Evolutionary conservation across 805 yeast species (phyloP).

Genomic region (Schwanniomyces sp.): DNA sequence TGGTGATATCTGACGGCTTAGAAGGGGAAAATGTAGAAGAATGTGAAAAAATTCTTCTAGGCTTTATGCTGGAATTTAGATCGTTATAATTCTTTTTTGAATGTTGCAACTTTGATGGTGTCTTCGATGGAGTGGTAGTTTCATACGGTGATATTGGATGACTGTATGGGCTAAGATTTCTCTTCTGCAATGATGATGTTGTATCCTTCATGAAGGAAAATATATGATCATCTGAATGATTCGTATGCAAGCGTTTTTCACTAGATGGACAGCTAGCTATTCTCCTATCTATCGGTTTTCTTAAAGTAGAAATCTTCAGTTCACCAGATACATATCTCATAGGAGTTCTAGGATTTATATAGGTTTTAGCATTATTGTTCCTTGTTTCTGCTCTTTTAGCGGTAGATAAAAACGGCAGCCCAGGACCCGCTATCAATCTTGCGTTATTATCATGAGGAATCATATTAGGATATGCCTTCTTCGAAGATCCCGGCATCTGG

Average conservation of each 20-base stretch:
- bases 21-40: conserved; percentile 2
- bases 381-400: conserved; percentile 21
- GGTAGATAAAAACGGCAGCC: conserved; percentile 11
- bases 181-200: conserved; percentile 35
- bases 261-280: conserved; percentile 17
- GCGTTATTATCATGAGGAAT: conserved; percentile 12
- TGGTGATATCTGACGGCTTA: conserved; percentile 21
- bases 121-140: conserved; percentile 1
- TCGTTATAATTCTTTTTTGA: conserved; percentile 8
- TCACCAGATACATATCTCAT: conserved; percentile 10
- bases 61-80: conserved; percentile 9
- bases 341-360: conserved; percentile 15
- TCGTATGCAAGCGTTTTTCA: conserved; percentile 13
- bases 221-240: conserved; percentile 9
- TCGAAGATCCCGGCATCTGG: conserved; percentile 3
- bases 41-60: conserved; percentile 14
- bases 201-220: conserved; percentile 44
- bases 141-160: not conserved
- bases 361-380: not conserved
- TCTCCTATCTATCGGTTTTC: conserved; percentile 11
- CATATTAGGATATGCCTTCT: conserved; percentile 19
- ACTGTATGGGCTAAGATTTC: conserved; percentile 13
- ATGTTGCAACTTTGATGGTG: not conserved
- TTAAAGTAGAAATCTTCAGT: conserved; percentile 12
- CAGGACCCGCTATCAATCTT: not conserved